Evolutionary conservation across 83 land plant genomes (phyloP).

Genomic region (Diphasiastrum complanatum): DNA sequence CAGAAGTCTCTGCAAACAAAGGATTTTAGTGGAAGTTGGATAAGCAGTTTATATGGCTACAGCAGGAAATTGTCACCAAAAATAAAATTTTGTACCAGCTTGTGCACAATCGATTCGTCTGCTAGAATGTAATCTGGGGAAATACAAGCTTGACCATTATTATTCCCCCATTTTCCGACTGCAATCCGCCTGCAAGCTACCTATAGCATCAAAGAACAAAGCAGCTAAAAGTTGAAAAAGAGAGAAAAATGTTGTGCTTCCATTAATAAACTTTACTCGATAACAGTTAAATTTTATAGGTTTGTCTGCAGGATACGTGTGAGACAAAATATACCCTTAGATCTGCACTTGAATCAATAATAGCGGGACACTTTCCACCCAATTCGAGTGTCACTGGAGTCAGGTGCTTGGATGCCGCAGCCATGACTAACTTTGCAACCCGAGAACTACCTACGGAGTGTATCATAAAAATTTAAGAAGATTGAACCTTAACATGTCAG

Average conservation of each 20-base stretch:
- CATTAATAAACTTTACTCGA: too few relatives aligned
- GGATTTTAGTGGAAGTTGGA: too few relatives aligned
- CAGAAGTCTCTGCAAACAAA: background rate
- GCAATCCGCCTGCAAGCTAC: slow-evolving; percentile 69
- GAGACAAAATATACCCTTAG: slow-evolving; percentile 70
- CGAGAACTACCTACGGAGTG: slow-evolving; percentile 66
- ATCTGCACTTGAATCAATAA: slow-evolving; percentile 66
- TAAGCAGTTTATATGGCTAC: background rate
- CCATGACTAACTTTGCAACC: slow-evolving; percentile 89
- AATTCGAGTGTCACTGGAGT: slow-evolving; percentile 97
- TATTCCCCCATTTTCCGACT: slow-evolving; percentile 77
- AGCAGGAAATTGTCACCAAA: background rate
- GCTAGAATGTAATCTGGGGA: slow-evolving; percentile 84
- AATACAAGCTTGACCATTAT: slow-evolving; percentile 88
- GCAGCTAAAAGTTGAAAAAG: too few relatives aligned
- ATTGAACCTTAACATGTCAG: background rate
- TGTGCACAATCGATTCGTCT: slow-evolving; percentile 58
- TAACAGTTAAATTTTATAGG: too few relatives aligned
- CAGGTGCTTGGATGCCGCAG: slow-evolving; percentile 95
- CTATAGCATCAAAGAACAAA: slow-evolving; percentile 22
- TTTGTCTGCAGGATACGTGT: too few relatives aligned
- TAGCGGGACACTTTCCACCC: slow-evolving; percentile 89
- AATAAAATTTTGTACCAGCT: slow-evolving; percentile 42
- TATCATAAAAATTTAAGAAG: background rate
- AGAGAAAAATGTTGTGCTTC: too few relatives aligned